Evolutionary conservation across 805 yeast genomes (phyloP).

Genomic region (Yamadazyma akitaensis): DNA sequence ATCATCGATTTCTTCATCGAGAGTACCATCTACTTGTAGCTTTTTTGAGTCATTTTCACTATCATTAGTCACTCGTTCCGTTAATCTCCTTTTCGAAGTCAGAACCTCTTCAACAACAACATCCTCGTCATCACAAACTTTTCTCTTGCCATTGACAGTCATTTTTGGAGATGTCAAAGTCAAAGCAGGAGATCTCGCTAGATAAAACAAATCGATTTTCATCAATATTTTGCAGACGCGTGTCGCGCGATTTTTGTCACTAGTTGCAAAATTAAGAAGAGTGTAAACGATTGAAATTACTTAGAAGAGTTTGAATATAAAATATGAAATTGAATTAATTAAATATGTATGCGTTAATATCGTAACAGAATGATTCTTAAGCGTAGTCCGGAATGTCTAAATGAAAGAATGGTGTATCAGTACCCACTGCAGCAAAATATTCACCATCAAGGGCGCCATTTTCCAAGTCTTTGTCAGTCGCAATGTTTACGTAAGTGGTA

Average conservation of each 20-base stretch:
- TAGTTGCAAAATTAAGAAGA: neutral
- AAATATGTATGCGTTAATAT: neutral
- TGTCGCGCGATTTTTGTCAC: neutral
- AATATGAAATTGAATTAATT: neutral
- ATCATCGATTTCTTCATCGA: neutral
- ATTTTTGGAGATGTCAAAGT: slow-evolving; percentile 6
- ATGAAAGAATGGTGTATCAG: slow-evolving; percentile 75
- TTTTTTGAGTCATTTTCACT: neutral
- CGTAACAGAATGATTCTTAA: neutral
- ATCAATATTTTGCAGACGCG: neutral
- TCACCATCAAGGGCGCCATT: slow-evolving; percentile 18
- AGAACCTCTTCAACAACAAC: neutral
- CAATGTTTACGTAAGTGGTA: slow-evolving; percentile 40
- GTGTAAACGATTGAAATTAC: neutral
- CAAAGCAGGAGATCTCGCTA: slow-evolving; percentile 6
- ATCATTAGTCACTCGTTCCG: neutral
- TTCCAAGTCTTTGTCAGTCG: slow-evolving; percentile 32
- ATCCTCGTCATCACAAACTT: neutral
- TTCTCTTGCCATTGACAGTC: slow-evolving; percentile 5
- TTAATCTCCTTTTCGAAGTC: slow-evolving; percentile 8
- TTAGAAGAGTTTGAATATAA: neutral
- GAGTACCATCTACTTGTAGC: neutral
- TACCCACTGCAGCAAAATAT: slow-evolving; percentile 54
- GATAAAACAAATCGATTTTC: neutral
- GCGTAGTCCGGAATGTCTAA: slow-evolving; percentile 64